These are phyloP conservation scores for Globisporangium takayamanum DNA, from an alignment of 352 stramenopile genomes.

Conservation along the genomic window DNA sequence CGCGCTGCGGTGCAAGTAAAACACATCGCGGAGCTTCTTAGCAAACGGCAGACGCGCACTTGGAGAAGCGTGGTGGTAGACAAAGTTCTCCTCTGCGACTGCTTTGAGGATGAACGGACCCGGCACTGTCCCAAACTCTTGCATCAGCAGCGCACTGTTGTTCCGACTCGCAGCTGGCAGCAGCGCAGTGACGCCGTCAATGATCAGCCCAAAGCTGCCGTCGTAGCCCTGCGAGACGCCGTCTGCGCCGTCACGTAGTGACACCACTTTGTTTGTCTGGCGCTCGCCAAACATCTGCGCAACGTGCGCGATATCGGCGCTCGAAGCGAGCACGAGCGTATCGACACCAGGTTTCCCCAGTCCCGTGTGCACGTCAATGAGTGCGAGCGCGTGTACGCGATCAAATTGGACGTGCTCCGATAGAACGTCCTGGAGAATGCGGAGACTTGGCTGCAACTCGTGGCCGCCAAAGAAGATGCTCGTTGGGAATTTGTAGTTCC, in stretches of 20 bases:
- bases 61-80: conserved; percentile 38
- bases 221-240: conserved; percentile 51
- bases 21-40: conserved; percentile 60
- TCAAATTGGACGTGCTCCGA: conserved; percentile 36
- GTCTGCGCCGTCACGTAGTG: conserved; percentile 15
- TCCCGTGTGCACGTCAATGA: conserved; percentile 93
- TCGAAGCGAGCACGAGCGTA: conserved; percentile 38
- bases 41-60: conserved; percentile 45
- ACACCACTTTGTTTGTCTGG: neutral
- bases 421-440: conserved; percentile 59
- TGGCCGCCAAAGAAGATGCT: conserved; percentile 86
- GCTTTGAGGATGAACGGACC: conserved; percentile 53
- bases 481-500: conserved; percentile 85
- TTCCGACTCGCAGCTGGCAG: conserved; percentile 8
- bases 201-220: conserved; percentile 33
- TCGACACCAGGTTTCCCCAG: conserved; percentile 67
- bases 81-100: conserved; percentile 53
- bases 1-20: conserved; percentile 69
- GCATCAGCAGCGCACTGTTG: conserved; percentile 19
- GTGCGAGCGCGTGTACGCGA: conserved; percentile 32
- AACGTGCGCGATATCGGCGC: neutral
- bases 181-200: conserved; percentile 28
- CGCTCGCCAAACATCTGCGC: conserved; percentile 22
- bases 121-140: conserved; percentile 71
- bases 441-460: conserved; percentile 63